Conservation (phyloP, 1,139 yeast species). For the Yamadazyma aaseri region DNA sequence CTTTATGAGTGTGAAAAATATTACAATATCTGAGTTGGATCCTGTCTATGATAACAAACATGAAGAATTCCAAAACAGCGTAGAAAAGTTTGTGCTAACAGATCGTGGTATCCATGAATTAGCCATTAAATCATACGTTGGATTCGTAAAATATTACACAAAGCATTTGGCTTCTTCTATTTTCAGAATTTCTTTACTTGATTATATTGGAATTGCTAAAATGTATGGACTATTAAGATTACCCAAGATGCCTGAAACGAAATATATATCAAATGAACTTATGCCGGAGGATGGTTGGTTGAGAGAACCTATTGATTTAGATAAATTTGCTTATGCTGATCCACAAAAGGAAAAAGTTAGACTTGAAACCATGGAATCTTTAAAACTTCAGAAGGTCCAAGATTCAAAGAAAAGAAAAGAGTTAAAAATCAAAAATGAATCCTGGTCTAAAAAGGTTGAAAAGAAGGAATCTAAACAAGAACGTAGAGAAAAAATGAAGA, state of each 20-base stretch:
- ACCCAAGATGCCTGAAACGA: conserved; percentile 94
- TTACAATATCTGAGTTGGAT: conserved; percentile 45
- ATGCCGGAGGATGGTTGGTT: conserved; percentile 75
- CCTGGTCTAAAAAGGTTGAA: conserved; percentile 78
- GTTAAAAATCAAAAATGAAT: conserved; percentile 52
- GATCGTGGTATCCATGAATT: conserved; percentile 82
- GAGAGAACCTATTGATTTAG: conserved; percentile 60
- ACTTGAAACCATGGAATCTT: conserved; percentile 53
- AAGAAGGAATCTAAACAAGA: conserved; percentile 63
- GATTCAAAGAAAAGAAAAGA: conserved; percentile 51
- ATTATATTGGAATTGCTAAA: conserved; percentile 68
- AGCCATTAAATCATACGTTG: conserved; percentile 78
- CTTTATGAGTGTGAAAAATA: conserved; percentile 74
- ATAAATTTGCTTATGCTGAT: conserved; percentile 63
- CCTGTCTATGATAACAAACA: conserved; percentile 26
- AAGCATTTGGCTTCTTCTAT: conserved; percentile 92
- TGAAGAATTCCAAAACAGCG: conserved; percentile 23
- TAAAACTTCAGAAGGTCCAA: conserved; percentile 40
- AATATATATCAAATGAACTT: conserved; percentile 43
- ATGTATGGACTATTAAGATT: conserved; percentile 79
- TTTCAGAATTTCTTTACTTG: conserved; percentile 70
- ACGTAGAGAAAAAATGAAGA: conserved; percentile 61
- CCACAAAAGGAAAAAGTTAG: conserved; percentile 62
- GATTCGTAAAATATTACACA: conserved; percentile 78
- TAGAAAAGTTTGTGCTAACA: conserved; percentile 59